These are phyloP conservation scores for Fremontodendron californicum DNA, from an alignment of 345 rosid genomes.

Conservation along the genomic window DNA sequence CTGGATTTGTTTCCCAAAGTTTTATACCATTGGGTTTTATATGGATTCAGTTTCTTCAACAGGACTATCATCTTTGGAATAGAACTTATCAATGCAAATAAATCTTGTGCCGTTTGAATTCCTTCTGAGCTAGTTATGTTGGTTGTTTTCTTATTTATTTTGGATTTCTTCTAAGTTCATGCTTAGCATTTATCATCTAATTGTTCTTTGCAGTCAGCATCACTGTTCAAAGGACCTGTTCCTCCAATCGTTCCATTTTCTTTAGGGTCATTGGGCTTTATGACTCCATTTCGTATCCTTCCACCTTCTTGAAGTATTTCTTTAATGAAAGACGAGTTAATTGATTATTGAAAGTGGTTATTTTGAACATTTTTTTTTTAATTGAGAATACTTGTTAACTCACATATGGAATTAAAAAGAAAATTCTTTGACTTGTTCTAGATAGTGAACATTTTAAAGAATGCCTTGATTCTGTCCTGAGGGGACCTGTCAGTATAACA, in stretches of 20 bases:
- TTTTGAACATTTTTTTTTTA: neutral
- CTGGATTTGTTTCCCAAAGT: neutral
- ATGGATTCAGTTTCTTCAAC: neutral
- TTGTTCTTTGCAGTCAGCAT: conserved; percentile 70
- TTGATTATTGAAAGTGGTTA: neutral
- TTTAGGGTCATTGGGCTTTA: conserved; percentile 95
- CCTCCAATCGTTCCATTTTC: conserved; percentile 98
- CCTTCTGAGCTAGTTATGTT: neutral
- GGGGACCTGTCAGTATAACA: conserved; percentile 91
- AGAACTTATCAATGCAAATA: neutral
- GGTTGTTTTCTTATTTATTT: conserved; percentile 3
- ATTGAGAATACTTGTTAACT: neutral
- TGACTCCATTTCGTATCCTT: conserved; percentile 99
- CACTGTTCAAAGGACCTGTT: conserved; percentile 98
- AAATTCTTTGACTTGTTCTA: conserved; percentile 41
- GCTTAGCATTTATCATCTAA: conserved; percentile 6
- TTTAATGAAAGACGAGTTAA: neutral
- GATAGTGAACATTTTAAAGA: conserved; percentile 88
- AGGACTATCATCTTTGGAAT: neutral
- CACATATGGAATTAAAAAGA: neutral
- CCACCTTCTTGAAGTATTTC: neutral
- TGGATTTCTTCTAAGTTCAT: conserved; percentile 10
- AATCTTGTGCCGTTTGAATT: neutral
- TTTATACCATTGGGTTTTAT: neutral
- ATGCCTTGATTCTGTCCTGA: conserved; percentile 65